Base-by-base conservation (phyloP, 2,329 filamentous ascomycete genomes). In the Ascochyta rabiei region DNA sequence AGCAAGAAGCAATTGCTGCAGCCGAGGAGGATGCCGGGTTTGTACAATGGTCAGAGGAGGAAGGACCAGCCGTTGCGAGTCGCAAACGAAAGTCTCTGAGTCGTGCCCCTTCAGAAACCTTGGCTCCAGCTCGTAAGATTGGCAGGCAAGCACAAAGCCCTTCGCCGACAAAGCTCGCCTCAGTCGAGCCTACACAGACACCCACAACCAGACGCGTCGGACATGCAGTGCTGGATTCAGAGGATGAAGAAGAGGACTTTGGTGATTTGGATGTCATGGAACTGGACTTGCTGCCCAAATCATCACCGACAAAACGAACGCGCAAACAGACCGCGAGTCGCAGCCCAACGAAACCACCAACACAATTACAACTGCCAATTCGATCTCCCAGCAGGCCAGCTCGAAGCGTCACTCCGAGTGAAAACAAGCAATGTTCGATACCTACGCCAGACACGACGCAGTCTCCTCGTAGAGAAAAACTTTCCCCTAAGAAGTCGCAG, bases 11-110 rank as follows among this genome's bases (percentile, higher is more conserved):
- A 15, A 42, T 37, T 6, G 23, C 35, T 10, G 50, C 48, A 34
- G 50, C 61, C 10, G 45, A 62, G 23, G 53, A 56, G n/a, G 62
- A 62, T 39, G 39, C 44, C 34, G 60, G 46, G 35, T 46, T 58
- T 31, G 49, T 23, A 19, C 60, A 23, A 24, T 44, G 37, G 24
- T 60, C 40, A 51, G 56, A 63, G 34, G 61, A 66, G 6, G 62
- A 64, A 33, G 53, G 60, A 47, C 52, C 53, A 12, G 28, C 48
- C 38, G 56, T 58, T 42, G 41, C 35, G 34, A 59, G 40, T 35
- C 65, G 66, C 16, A 74, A 74, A 53, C 64, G 71, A 39, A 74
- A 72, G 55, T 62, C 70, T 3, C 37, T 70, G 19, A 70, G 68
- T 43, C 70, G 61, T 16, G 64, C 62, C 10, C 57, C 67, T 19